Conservation (phyloP, 768 basidiomycete species). For the Clitopilus passeckerianus region DNA sequence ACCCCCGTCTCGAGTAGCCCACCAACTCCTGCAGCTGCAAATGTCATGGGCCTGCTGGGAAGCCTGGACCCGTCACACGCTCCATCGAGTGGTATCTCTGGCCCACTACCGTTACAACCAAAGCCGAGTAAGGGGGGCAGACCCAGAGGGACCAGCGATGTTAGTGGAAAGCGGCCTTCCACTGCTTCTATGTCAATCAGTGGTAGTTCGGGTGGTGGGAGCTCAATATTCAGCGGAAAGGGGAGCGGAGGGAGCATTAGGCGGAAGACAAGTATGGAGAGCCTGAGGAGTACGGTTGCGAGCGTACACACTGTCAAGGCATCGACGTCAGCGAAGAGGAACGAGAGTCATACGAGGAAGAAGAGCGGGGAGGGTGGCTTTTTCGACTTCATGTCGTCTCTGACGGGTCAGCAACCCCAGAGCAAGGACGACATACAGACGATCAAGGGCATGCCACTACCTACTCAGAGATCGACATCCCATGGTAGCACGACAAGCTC, state of each 20-base stretch:
- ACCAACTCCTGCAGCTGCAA: neutral
- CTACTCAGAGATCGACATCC: constrained; percentile 12
- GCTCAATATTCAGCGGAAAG: constrained; percentile 7
- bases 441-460: constrained; percentile 49
- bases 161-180: constrained; percentile 16
- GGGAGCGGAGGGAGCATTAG: constrained; percentile 15
- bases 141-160: neutral
- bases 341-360: constrained; percentile 11
- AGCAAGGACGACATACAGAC: constrained; percentile 23
- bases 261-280: constrained; percentile 12
- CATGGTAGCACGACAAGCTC: constrained; percentile 15
- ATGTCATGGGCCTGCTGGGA: neutral
- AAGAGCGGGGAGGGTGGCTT: constrained; percentile 11
- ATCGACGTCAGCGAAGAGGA: constrained; percentile 9
- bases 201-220: constrained; percentile 22
- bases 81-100: neutral
- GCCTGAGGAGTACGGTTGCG: constrained; percentile 3
- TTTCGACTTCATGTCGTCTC: constrained; percentile 7
- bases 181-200: constrained; percentile 19
- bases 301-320: constrained; percentile 1
- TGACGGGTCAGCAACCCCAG: constrained; percentile 1
- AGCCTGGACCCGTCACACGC: constrained; percentile 10
- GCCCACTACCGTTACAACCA: neutral
- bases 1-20: neutral
- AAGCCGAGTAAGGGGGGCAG: constrained; percentile 1